phyloP scores from a whole-genome alignment of 1,284 basidiomycete species.

The Lentinula novae-zelandiae region DNA sequence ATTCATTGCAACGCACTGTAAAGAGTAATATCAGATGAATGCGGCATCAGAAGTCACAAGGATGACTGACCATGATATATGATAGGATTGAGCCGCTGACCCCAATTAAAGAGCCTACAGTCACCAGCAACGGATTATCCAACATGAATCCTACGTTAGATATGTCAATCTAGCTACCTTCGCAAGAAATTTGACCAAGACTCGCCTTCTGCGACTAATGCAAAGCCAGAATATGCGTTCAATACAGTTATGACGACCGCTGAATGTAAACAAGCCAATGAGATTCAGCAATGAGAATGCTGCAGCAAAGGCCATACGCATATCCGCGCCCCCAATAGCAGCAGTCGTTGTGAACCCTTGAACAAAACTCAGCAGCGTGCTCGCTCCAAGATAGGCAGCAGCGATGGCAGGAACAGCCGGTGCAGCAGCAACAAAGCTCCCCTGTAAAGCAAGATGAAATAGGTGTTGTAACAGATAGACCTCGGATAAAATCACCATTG shows the following conservation, averaged over 20 bases:
- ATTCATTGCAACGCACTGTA: constrained; percentile 86
- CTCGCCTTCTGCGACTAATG: constrained; percentile 82
- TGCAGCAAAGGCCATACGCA: constrained; percentile 58
- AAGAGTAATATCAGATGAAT: constrained; percentile 1
- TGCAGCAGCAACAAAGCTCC: constrained; percentile 65
- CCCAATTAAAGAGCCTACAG: constrained; percentile 79
- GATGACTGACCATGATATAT: constrained; percentile 74
- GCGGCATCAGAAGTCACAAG: not conserved
- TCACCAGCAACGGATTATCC: constrained; percentile 78
- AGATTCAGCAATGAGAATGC: not conserved
- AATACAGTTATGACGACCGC: constrained; percentile 85
- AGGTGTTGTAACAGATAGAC: not conserved
- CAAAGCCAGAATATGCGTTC: constrained; percentile 89
- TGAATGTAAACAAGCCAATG: constrained; percentile 24
- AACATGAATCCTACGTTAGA: constrained; percentile 68
- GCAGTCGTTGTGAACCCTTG: constrained; percentile 83
- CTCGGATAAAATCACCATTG: constrained; percentile 44
- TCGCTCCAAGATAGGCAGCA: constrained; percentile 71
- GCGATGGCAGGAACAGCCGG: constrained; percentile 69
- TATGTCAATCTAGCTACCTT: not conserved
- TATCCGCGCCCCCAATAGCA: constrained; percentile 85
- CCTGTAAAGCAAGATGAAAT: constrained; percentile 1
- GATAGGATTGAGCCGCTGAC: constrained; percentile 87
- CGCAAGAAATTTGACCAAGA: not conserved
- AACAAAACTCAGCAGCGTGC: constrained; percentile 72